Conservation (phyloP, 106 monocot species). For the Phalaenopsis equestris region DNA sequence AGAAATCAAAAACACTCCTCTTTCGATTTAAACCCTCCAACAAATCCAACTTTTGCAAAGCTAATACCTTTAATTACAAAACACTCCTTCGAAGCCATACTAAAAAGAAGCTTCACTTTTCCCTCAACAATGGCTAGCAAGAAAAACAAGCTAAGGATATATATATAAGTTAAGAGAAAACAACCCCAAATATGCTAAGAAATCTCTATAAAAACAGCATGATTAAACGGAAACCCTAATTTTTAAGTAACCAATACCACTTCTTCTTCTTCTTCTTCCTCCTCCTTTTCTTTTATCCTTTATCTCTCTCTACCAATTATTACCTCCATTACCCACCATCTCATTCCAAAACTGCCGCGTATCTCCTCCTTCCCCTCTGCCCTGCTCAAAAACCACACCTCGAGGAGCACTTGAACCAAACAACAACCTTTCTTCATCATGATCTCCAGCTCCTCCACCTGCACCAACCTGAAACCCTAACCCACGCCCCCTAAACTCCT, state of each 20-base stretch:
- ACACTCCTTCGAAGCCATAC: conserved; percentile 22
- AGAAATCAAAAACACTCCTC: no score
- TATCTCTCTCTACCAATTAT: conserved; percentile 7
- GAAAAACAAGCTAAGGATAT: no score
- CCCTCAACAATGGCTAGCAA: background rate
- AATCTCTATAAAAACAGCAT: background rate
- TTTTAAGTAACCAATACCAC: background rate
- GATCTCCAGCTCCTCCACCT: conserved; percentile 3
- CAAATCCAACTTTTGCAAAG: no score
- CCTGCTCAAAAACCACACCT: conserved; percentile 23
- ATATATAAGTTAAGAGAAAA: background rate
- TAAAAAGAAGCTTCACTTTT: conserved; percentile 51
- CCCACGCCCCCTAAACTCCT: conserved; percentile 39
- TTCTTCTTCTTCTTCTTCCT: background rate
- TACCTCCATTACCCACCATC: conserved; percentile 39
- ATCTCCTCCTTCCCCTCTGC: conserved; percentile 29
- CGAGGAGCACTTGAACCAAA: conserved; percentile 6
- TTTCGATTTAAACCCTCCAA: no score
- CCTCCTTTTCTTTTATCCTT: background rate
- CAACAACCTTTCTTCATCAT: conserved; percentile 34
- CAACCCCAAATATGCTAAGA: background rate
- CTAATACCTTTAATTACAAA: no score
- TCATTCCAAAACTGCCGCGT: conserved; percentile 57
- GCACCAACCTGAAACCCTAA: conserved; percentile 39
- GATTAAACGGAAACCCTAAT: background rate